phyloP scores from a whole-genome alignment of 495 filamentous ascomycete genomes.

The Penicillium maclennaniae region DNA sequence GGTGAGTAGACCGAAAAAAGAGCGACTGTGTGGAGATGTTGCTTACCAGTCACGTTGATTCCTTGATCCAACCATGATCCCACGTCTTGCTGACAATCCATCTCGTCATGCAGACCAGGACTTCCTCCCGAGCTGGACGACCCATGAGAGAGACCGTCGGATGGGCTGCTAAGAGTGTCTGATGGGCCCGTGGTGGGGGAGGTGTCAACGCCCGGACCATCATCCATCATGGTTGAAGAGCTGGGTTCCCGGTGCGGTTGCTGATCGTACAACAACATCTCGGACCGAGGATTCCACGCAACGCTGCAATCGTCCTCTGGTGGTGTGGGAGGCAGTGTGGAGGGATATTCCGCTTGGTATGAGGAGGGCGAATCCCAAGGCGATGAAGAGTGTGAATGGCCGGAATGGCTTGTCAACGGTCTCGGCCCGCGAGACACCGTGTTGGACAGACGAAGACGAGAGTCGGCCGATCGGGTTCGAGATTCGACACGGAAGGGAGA shows the following conservation, averaged over 20 bases:
- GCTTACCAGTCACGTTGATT: conserved; percentile 41
- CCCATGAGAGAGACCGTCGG: conserved; percentile 33
- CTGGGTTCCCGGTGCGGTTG: conserved; percentile 27
- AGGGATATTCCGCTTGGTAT: conserved; percentile 33
- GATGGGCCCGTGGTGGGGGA: conserved; percentile 22
- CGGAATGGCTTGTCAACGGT: conserved; percentile 26
- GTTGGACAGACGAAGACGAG: conserved; percentile 36
- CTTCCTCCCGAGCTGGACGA: conserved; percentile 38
- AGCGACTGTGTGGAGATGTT: neutral
- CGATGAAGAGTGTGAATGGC: conserved; percentile 12
- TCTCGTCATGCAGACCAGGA: conserved; percentile 35
- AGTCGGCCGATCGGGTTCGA: conserved; percentile 34
- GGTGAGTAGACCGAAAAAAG: conserved; percentile 6
- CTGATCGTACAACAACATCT: conserved; percentile 34
- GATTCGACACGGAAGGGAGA: conserved; percentile 27
- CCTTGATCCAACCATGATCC: conserved; percentile 44
- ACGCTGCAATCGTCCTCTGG: conserved; percentile 44
- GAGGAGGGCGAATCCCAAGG: conserved; percentile 28
- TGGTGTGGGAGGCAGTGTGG: conserved; percentile 38
- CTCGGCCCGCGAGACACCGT: conserved; percentile 34
- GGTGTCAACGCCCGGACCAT: conserved; percentile 34
- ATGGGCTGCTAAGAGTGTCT: conserved; percentile 34
- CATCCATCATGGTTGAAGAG: conserved; percentile 34
- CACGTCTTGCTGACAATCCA: conserved; percentile 36
- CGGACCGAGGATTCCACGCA: conserved; percentile 36